These are phyloP conservation scores for Euphorbia celastroides DNA, from an alignment of 441 rosid species.

Conservation along the genomic window DNA sequence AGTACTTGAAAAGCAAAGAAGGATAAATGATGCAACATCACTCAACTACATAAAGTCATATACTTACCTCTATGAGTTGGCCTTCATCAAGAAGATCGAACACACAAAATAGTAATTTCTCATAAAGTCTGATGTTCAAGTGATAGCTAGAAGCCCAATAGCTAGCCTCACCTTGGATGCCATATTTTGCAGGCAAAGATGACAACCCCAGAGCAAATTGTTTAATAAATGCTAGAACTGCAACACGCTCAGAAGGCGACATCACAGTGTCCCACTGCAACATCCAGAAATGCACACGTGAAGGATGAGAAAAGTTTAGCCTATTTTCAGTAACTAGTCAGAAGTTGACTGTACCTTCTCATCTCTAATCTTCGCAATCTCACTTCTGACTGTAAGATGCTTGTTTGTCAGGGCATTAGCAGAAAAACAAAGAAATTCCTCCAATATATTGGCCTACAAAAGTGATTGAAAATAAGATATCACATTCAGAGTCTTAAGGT, in stretches of 20 bases:
- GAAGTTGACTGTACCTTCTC: conserved; percentile 45
- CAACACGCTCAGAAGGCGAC: conserved; percentile 73
- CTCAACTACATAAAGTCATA: conserved; percentile 17
- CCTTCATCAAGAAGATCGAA: conserved; percentile 95
- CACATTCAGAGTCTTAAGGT: conserved; percentile 13
- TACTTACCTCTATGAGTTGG: conserved; percentile 81
- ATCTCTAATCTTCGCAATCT: conserved; percentile 71
- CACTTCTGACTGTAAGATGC: conserved; percentile 46
- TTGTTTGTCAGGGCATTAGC: conserved; percentile 42
- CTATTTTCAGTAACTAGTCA: conserved; percentile 13
- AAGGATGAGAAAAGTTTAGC: conserved; percentile 20
- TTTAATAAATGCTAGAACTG: conserved; percentile 67
- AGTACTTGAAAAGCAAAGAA: conserved; percentile 13
- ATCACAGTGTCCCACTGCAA: conserved; percentile 69
- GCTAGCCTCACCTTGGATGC: conserved; percentile 66
- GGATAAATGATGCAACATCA: conserved; percentile 7
- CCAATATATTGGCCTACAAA: conserved; percentile 73
- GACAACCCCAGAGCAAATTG: conserved; percentile 57
- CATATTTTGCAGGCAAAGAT: conserved; percentile 57
- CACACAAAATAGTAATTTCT: conserved; percentile 62
- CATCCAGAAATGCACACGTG: conserved; percentile 21
- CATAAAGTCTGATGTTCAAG: conserved; percentile 75
- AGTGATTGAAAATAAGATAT: conserved; percentile 19
- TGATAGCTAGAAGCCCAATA: conserved; percentile 84
- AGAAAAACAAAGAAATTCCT: conserved; percentile 67